Base-by-base conservation (phyloP, 2,329 filamentous ascomycete genomes). In the Aureobasidium sp. region DNA sequence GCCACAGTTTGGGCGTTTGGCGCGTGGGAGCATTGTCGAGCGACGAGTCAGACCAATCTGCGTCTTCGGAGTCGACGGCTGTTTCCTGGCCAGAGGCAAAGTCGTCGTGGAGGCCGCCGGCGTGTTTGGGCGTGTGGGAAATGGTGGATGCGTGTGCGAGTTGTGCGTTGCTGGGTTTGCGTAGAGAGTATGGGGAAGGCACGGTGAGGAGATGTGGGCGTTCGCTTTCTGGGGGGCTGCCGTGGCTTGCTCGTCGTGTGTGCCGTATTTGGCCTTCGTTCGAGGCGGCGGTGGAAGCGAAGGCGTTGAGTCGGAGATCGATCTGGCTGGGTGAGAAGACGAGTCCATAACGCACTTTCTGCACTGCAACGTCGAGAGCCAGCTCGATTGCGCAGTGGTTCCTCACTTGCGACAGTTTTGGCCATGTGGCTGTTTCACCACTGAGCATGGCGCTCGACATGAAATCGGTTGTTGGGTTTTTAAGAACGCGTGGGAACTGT, bases 361-460 rank as follows among this genome's bases (percentile, higher is more conserved):
- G 85, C 1, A 93, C 87, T 2, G 88, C 87, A 21, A 83, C 79
- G 69, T 94, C 89, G 1, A 97, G 76, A 4, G 91, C 90, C 49
- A 96, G 76, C 71, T 97, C 93, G 59, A 96, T 90, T 3, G 91
- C 89, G 66, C 90, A 90, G 59, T 91, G 87, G 68, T 96, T 94
- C 40, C 89, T 81, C 67, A 97, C 88, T 13, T 90, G 84, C 64
- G 87, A 88, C 10, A 97, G 76, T 70, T 92, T 92, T 0, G 92
- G 91, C 93, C 92, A 97, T 0, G 92, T 95, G 2, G 93, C 92
- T 61, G 86, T 81, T 72, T 96, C 89, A 7, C 93, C 93, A 27
- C 84, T 81, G 7, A 90, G 76, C 67, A 88, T 88, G 9, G 89
- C 87, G 49, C 87, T 81, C 5, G 87, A 73, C 89, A 97, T 95